Evolutionary conservation across 2,329 filamentous ascomycete species (phyloP).

Genomic region (Acephala macrosclerotiorum): DNA sequence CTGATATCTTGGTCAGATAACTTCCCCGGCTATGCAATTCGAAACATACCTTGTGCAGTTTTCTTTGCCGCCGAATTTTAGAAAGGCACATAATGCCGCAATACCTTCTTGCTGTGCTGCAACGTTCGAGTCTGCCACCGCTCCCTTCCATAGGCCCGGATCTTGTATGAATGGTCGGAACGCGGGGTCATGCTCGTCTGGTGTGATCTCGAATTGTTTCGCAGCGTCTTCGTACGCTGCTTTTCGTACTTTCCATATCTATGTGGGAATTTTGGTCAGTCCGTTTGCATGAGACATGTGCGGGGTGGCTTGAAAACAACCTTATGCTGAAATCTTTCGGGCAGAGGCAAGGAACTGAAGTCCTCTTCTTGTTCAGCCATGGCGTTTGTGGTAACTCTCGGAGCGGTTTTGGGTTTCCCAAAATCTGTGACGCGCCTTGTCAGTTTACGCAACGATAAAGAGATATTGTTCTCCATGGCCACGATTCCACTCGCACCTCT

Average conservation of each 20-base stretch:
- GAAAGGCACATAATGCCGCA: constrained; percentile 85
- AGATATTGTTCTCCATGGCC: constrained; percentile 32
- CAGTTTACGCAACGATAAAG: constrained; percentile 36
- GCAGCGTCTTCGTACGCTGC: constrained; percentile 91
- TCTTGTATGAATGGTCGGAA: constrained; percentile 91
- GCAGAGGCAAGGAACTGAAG: constrained; percentile 78
- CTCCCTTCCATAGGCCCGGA: constrained; percentile 86
- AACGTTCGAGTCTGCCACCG: constrained; percentile 93
- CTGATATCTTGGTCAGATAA: constrained; percentile 48
- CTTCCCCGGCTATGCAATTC: neutral
- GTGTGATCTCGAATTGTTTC: constrained; percentile 84
- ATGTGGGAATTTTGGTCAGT: constrained; percentile 36
- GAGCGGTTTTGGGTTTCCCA: constrained; percentile 29
- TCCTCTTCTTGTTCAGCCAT: constrained; percentile 90
- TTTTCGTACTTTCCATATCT: constrained; percentile 98
- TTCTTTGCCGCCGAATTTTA: constrained; percentile 87
- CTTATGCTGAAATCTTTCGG: constrained; percentile 86
- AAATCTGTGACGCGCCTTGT: constrained; percentile 38
- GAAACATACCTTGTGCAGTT: constrained; percentile 69
- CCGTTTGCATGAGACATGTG: constrained; percentile 13
- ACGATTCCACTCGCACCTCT: constrained; percentile 10
- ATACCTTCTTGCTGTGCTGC: constrained; percentile 95
- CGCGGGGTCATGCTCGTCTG: constrained; percentile 83
- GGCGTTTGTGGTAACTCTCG: constrained; percentile 16
- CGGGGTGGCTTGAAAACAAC: constrained; percentile 46